phyloP scores from a whole-genome alignment of 352 stramenopile species.

The Globisporangium iwayamae region DNA sequence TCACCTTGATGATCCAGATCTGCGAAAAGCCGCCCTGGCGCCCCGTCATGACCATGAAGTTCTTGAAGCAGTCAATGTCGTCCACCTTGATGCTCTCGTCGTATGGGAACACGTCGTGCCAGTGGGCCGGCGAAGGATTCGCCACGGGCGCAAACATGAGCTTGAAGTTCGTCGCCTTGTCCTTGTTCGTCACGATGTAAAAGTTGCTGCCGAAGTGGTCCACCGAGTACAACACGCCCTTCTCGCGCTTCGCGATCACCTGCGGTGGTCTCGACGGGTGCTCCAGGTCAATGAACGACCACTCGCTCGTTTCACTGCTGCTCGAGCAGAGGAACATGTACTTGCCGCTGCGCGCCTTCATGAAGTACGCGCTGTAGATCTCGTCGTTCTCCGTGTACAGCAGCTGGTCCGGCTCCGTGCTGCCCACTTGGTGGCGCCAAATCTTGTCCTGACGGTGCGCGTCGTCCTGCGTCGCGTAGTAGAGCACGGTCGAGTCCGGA shows the following conservation, averaged over 20 bases:
- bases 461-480: slow-evolving; percentile 92
- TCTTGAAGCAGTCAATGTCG: slow-evolving; percentile 84
- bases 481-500: slow-evolving; percentile 86
- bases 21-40: slow-evolving; percentile 84
- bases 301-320: slow-evolving; percentile 92
- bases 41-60: slow-evolving; percentile 84
- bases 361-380: slow-evolving; percentile 90
- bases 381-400: slow-evolving; percentile 95
- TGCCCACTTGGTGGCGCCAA: slow-evolving; percentile 89
- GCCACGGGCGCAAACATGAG: slow-evolving; percentile 71
- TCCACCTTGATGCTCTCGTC: slow-evolving; percentile 81
- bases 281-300: slow-evolving; percentile 69
- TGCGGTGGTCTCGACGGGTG: slow-evolving; percentile 42
- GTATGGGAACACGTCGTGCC: slow-evolving; percentile 88
- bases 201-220: slow-evolving; percentile 88
- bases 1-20: slow-evolving; percentile 77
- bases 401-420: slow-evolving; percentile 73
- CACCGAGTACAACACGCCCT: slow-evolving; percentile 78
- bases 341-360: slow-evolving; percentile 89
- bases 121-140: slow-evolving; percentile 57
- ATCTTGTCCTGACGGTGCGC: slow-evolving; percentile 93
- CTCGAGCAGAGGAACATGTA: slow-evolving; percentile 90
- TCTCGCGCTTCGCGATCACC: slow-evolving; percentile 60
- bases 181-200: slow-evolving; percentile 94
- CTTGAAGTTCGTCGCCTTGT: slow-evolving; percentile 92